Evolutionary conservation across 805 yeast species (phyloP), one percentile per base, ranked within the genome.

Genomic region (Priceomyces fermenticarens): DNA sequence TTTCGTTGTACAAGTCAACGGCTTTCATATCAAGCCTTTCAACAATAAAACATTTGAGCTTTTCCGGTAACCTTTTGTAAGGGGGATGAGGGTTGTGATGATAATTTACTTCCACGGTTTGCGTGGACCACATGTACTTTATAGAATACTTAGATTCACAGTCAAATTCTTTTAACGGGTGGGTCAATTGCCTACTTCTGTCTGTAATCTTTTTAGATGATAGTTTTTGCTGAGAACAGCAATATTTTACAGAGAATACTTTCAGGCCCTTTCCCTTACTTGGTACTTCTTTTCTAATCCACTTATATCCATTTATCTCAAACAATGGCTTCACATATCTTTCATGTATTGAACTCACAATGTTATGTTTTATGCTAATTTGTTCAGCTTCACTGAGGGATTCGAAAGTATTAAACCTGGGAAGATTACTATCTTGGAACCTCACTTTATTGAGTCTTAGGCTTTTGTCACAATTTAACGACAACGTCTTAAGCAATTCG

Each of bases 211-310:
- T 43, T 15, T 30, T 32, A 10, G 31, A 34, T 11, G 36, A 25
- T 10, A 39, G 17, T 20, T 38, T 36, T 36, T 50, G 49, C 20
- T 51, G 55, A 10, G 53, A 49, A 38, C 55, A 51, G 23, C 40
- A 27, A 35, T 51, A 51, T 26, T 47, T 51, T 11, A 51, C 33
- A 4, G 52, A 42, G 28, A 51, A 49, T 10, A 51, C 44, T 32
- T 49, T 51, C 27, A 44, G 29, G 3, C 55, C 55, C 26, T 44
- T 41, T 5, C 53, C 55, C 30, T 44, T 47, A 12, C 50, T 38
- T 1, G 53, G 50, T 10, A 49, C 47, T 30, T 49, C 55, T 30
- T 47, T 51, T 31, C 52, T 30, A 12, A 49, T 44, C 55, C 55
- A 51, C 33, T 45, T 46, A 35, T 45, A 49, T 4, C 55, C 55